These are phyloP conservation scores for Exophiala xenobiotica DNA, from an alignment of 2,329 filamentous ascomycete genomes.

Conservation along the genomic window DNA sequence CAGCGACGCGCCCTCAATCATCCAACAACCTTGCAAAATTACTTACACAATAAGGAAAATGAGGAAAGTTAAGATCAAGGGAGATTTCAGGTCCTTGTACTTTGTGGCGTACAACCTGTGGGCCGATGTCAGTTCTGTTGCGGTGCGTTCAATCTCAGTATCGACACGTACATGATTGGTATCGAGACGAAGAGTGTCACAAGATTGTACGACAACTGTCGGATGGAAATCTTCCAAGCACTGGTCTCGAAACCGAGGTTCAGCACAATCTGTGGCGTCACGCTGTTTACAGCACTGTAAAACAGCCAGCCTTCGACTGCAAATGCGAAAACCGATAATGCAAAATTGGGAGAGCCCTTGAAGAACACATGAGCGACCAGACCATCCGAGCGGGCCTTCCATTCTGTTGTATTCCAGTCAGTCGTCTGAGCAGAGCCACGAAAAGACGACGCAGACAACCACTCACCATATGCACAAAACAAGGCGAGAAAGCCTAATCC, in stretches of 20 bases:
- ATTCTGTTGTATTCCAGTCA: slow-evolving; percentile 44
- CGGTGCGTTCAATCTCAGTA: not conserved
- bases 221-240: slow-evolving; percentile 49
- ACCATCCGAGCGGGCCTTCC: slow-evolving; percentile 55
- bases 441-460: not conserved
- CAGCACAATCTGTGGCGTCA: slow-evolving; percentile 51
- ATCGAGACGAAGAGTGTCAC: slow-evolving; percentile 44
- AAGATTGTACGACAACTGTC: slow-evolving; percentile 49
- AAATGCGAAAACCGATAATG: slow-evolving; percentile 56
- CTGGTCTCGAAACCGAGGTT: slow-evolving; percentile 50
- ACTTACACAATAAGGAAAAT: slow-evolving; percentile 51
- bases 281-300: slow-evolving; percentile 53
- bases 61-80: slow-evolving; percentile 48
- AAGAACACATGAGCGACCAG: slow-evolving; percentile 59
- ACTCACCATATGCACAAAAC: slow-evolving; percentile 41
- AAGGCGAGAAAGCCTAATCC: slow-evolving; percentile 43
- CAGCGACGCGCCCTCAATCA: not conserved
- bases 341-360: slow-evolving; percentile 54
- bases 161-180: slow-evolving; percentile 41
- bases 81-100: slow-evolving; percentile 51
- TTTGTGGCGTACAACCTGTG: slow-evolving; percentile 45
- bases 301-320: slow-evolving; percentile 61
- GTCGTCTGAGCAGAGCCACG: not conserved
- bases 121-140: slow-evolving; percentile 7
- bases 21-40: not conserved